phyloP scores from a whole-genome alignment of 116 monocot species.

The Cymodocea nodosa region DNA sequence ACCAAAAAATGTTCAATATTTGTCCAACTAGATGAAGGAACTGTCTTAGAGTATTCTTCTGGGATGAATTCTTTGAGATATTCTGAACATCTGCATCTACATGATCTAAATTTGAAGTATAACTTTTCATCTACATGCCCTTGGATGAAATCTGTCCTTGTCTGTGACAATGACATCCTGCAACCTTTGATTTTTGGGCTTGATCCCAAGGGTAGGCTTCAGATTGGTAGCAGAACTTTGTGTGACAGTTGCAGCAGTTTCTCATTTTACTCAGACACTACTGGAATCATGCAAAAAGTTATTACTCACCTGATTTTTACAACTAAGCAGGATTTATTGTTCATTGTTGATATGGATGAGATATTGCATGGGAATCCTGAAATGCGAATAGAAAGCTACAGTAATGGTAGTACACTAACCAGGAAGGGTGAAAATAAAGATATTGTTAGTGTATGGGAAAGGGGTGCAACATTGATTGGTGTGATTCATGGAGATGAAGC shows the following conservation, averaged over 20 bases:
- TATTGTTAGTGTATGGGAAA: conserved; percentile 69
- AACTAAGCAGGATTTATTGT: conserved; percentile 79
- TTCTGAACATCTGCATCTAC: conserved; percentile 5
- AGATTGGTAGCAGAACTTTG: conserved; percentile 43
- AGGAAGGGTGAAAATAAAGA: conserved; percentile 33
- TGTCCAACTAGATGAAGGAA: conserved; percentile 71
- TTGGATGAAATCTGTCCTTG: conserved; percentile 67
- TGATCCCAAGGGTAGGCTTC: conserved; percentile 60
- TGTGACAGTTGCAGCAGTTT: conserved; percentile 71
- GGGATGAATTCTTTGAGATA: conserved; percentile 1
- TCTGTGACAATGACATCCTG: conserved; percentile 32
- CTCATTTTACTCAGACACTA: conserved; percentile 52
- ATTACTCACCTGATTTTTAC: conserved; percentile 69
- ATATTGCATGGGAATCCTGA: conserved; percentile 51
- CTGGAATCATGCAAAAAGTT: conserved; percentile 20
- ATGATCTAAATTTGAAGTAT: conserved; percentile 21
- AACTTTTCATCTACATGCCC: conserved; percentile 69
- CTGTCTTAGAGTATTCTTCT: conserved; percentile 57
- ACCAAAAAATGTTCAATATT: conserved; percentile 54
- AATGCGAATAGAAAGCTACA: conserved; percentile 22
- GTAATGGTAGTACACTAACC: conserved; percentile 7
- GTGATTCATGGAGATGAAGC: conserved; percentile 93
- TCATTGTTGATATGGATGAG: conserved; percentile 50
- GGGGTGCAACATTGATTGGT: conserved; percentile 75
- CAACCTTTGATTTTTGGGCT: conserved; percentile 66